Evolutionary conservation across 1,284 basidiomycete genomes (phyloP), one percentile per base, ranked within the genome.

Genomic region (Ustilago esculenta): DNA sequence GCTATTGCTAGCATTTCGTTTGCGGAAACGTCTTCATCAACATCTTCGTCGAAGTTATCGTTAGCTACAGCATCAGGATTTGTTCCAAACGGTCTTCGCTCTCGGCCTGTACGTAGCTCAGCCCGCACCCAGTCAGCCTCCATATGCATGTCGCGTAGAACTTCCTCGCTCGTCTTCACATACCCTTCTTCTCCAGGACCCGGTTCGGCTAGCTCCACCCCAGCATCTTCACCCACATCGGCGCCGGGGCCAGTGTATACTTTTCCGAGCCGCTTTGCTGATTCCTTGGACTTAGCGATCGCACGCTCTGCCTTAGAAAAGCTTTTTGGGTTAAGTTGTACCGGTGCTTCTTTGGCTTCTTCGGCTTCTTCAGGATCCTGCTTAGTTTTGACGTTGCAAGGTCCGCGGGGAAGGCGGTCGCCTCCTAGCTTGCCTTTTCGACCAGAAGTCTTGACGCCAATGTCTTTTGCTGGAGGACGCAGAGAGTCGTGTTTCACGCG

Each of bases 401-500:
- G 39, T 25, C 54, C 47, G 9, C 54, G 47, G 23, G 55, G 49
- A 5, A 54, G 72, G 9, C 50, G 61, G 34, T 59, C 72, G 18
- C 74, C 75, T 14, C 70, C 64, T 20, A 74, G 70, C 77, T 75
- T 83, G 64, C 61, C 82, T 57, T 75, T 84, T 40, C 66, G 75
- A 25, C 81, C 75, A 6, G 83, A 73, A 0, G 84, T 83, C 35
- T 82, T 80, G 12, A 83, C 83, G 41, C 83, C 82, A 34, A 83
- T 82, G 44, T 85, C 83, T 14, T 82, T 75, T 4, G 79, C 82
- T 0, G 83, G 84, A 0, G 84, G 84, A 17, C 84, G 83, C 14
- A 85, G 80, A 79, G 73, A 86, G 73, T 78, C 88, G 70, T 88
- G 84, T 18, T 86, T 86, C 24, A 92, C 89, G 11, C 87, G 86